A percentile compares a stretch with the other conserved stretches of the same genome.
These are phyloP conservation scores for Pontederia crassipes DNA, from an alignment of 176 grass and related monocot genomes.

Conservation along the genomic window DNA sequence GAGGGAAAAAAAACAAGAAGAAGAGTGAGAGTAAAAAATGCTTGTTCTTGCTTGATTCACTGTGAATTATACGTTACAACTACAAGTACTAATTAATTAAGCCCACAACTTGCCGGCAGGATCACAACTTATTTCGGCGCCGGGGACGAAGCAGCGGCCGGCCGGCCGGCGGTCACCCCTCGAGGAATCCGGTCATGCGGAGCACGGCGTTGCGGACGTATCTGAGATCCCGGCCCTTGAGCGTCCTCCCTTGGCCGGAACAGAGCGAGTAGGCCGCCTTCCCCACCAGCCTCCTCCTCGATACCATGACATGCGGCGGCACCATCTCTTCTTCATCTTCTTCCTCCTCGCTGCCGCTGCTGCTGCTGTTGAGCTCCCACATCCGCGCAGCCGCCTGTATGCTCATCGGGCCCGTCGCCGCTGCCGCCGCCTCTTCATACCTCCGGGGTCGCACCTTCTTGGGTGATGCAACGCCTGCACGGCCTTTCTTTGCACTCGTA, in stretches of 20 bases:
- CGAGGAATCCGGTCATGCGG: conserved; percentile 72
- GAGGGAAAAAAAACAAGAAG: too few species aligned
- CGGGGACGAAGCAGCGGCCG: too few species aligned
- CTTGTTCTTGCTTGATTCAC: too few species aligned
- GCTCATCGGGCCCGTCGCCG: not conserved
- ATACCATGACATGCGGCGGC: conserved; percentile 60
- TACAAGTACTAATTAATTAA: too few species aligned
- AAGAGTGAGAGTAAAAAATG: too few species aligned
- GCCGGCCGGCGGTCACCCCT: conserved; percentile 32
- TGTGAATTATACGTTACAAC: too few species aligned
- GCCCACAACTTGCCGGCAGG: too few species aligned
- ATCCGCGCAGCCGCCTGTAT: too few species aligned
- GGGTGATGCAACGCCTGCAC: not conserved
- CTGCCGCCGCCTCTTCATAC: conserved; percentile 3
- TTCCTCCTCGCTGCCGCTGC: conserved; percentile 15
- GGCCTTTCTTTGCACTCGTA: not conserved
- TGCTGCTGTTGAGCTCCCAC: not conserved
- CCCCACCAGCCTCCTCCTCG: conserved; percentile 20
- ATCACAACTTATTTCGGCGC: too few species aligned
- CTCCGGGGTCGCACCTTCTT: not conserved
- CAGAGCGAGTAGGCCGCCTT: conserved; percentile 38
- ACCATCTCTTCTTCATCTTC: conserved; percentile 13
- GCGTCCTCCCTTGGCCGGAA: conserved; percentile 44
- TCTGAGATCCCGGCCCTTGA: conserved; percentile 53
- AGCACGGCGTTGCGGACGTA: conserved; percentile 49